Base-by-base conservation (phyloP, 2,329 filamentous ascomycete genomes). In the Chalaropsis ovoidea region DNA sequence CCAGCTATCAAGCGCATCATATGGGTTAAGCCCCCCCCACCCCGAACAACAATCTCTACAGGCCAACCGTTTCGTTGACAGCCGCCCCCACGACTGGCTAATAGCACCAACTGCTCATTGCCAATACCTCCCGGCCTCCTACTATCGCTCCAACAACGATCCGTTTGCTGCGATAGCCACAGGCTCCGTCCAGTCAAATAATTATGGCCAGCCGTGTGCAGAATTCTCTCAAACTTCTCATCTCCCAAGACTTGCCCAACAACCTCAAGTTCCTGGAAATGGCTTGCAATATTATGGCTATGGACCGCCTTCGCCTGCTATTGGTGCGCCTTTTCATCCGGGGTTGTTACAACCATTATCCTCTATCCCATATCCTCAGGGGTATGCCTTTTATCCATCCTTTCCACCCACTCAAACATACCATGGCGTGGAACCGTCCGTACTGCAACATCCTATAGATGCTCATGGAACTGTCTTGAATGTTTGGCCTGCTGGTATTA, bases 291-390 rank as follows among this genome's bases (percentile, higher is more conserved):
- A 65, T 15, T 67, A 67, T 41, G 66, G 66, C 22, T 65, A 67
- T 63, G 66, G 66, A 2, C 66, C 66, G 22, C 66, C 66, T 31
- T 67, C 66, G 24, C 66, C 66, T 19, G 66, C 66, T 4, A 67
- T 67, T 41, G 66, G 66, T 4, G 66, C 66, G 11, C 66, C 66
- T 15, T 60, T 65, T 62, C 63, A 67, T 52, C 35, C 66, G 7
- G 56, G 60, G 13, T 39, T 67, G 17, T 19, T 67, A 6, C 66
- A 65, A 17, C 58, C 58, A n/a, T 43, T 67, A 8, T 45, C 49
- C 10, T 63, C 47, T 13, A 52, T 63, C 35, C 24, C 56, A 15
- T 39, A 58, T 58, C 24, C 54, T 10, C 54, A 58, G 24, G 52
- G 31, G 19, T n/a, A 47, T 64, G 15, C 63, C 15, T 62, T 47